Base-by-base conservation (phyloP, 2,329 filamentous ascomycete species). In the Phialocephala sp. region DNA sequence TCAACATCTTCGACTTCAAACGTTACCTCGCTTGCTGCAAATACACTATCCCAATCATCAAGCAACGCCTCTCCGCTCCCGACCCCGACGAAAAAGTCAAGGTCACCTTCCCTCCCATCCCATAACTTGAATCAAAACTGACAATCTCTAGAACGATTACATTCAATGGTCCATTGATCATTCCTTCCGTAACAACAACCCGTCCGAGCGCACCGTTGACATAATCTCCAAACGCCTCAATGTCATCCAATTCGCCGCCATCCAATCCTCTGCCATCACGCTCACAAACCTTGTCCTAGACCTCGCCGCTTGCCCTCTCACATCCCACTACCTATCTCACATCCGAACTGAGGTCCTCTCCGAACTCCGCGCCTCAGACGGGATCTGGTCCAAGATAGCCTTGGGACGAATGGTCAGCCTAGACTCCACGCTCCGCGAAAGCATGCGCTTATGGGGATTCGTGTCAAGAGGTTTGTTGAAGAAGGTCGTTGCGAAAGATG, bases 401-500 rank as follows among this genome's bases (percentile, higher is more conserved):
- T 72, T 82, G 1, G 71, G 75, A 39, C 72, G 76, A 14, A 78
- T 84, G 76, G 72, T 73, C 1, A 73, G 72, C 2, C 72, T 78
- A 9, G 81, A 84, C 69, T 83, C 80, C 59, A 76, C 77, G 0
- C 72, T 77, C 1, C 77, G 81, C 14, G 81, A 84, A 70, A 81
- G 81, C 2, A 72, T 83, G 24, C 77, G 81, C 1, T 56, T 78
- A 2, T 63, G 80, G 27, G 72, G 77, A 0, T 74, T 76, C 45
- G 68, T 69, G 41, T 70, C 66, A 35, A 68, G 74, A 3, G 69
- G 68, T 14, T 59, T 75, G 8, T 58, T 73, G 41, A 76, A 75
- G 45, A 73, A 71, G 57, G 75, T 77, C 4, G 59, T 76, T 24
- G 67, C 62, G 1, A 68, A 73, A 18, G 64, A 84, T 72, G 85